A percentile compares a stretch with the other conserved stretches of the same genome.
phyloP scores from a whole-genome alignment of 768 basidiomycete genomes.

The Tephrocybe sp. region DNA sequence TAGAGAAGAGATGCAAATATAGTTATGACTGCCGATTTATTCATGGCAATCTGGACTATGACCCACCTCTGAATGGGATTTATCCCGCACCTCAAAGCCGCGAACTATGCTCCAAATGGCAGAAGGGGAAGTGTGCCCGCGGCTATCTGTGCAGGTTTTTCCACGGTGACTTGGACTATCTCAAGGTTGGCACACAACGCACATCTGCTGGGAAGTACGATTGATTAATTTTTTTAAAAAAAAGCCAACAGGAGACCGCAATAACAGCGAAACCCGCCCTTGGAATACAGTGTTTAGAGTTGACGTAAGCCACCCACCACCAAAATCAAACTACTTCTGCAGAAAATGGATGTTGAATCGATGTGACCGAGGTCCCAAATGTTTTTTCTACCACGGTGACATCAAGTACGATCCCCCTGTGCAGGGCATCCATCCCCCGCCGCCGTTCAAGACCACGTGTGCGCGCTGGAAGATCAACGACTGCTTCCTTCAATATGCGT shows the following conservation, averaged over 20 bases:
- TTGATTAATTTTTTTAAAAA: neutral
- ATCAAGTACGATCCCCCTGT: constrained; percentile 16
- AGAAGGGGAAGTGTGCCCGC: neutral
- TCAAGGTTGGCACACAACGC: constrained; percentile 1
- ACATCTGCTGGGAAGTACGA: neutral
- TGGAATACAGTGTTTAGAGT: neutral
- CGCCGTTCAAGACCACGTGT: constrained; percentile 9
- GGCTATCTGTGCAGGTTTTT: constrained; percentile 8
- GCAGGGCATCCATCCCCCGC: constrained; percentile 16
- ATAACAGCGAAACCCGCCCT: neutral
- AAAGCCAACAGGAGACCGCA: neutral
- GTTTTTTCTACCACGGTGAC: constrained; percentile 14
- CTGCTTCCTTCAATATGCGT: constrained; percentile 11
- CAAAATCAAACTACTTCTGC: constrained; percentile 9
- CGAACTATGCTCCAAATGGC: neutral
- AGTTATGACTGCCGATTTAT: constrained; percentile 17
- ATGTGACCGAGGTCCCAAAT: constrained; percentile 11
- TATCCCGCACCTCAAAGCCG: constrained; percentile 2
- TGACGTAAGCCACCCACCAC: constrained; percentile 9
- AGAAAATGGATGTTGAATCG: constrained; percentile 12
- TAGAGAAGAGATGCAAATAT: constrained; percentile 19
- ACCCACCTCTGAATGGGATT: constrained; percentile 8
- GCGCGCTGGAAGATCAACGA: neutral
- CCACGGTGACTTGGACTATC: constrained; percentile 10
- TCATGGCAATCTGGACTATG: constrained; percentile 17